A percentile compares a stretch with the other conserved stretches of the same genome.
Conservation (phyloP, 192 early-diverging fungal genomes). For the Phlyctochytrium planicorne region DNA sequence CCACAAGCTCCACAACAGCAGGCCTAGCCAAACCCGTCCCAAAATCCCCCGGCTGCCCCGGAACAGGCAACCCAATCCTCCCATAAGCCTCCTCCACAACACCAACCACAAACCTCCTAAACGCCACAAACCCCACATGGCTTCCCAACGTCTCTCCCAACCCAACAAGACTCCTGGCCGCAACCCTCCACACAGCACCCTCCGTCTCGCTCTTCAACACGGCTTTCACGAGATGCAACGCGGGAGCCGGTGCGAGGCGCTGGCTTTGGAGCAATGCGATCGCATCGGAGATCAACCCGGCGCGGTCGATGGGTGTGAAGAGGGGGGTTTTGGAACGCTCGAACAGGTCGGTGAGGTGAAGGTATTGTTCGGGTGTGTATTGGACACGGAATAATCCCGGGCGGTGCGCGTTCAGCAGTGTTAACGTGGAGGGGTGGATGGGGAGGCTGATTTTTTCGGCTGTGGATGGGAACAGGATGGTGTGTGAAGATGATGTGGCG, state of each 20-base stretch:
- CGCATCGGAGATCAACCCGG: slow-evolving; percentile 30
- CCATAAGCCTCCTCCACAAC: neutral
- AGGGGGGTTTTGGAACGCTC: neutral
- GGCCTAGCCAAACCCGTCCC: neutral
- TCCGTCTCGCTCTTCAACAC: slow-evolving; percentile 5
- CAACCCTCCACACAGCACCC: slow-evolving; percentile 16
- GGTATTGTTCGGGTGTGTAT: neutral
- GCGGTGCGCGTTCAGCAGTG: slow-evolving; percentile 14
- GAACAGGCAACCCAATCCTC: neutral
- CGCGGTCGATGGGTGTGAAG: slow-evolving; percentile 16
- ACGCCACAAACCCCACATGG: neutral
- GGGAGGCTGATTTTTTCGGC: neutral
- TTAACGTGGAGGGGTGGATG: neutral
- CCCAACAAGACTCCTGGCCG: neutral
- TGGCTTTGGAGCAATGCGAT: slow-evolving; percentile 19
- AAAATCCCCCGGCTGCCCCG: neutral
- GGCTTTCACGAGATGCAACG: neutral
- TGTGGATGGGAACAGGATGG: neutral
- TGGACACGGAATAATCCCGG: slow-evolving; percentile 11
- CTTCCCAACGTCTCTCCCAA: slow-evolving; percentile 1
- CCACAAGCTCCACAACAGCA: neutral
- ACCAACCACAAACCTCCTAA: neutral
- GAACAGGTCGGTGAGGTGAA: neutral
- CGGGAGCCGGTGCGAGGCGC: neutral
- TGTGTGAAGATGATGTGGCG: neutral